Base-by-base conservation (phyloP, 176 grass and related monocot species). In the Hyparrhenia diplandra region DNA sequence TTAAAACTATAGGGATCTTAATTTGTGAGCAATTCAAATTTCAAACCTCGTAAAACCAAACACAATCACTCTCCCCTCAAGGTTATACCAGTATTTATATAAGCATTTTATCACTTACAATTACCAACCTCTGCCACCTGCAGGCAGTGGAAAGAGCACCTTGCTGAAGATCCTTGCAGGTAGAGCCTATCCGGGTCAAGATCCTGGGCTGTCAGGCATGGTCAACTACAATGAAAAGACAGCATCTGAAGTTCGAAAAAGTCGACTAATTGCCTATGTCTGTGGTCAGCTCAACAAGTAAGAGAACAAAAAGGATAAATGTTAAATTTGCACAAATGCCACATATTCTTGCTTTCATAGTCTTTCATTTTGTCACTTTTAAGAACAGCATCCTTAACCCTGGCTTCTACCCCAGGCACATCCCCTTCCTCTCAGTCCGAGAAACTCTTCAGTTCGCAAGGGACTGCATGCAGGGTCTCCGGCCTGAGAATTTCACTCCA, bases 381-480 rank as follows among this genome's bases (percentile, higher is more conserved):
- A 71, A 18, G 41, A 47, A 71, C 13, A 18, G 5, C 7, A 25
- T n/a, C 49, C 24, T 37, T 60, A 71, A 81, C 31, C 4, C 49
- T 57, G 32, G 41, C 13, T 73, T 18, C 11, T 83, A 29, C 10
- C 46, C 25, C 63, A 83, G 80, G 69, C 80, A 83, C 58, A 64
- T 83, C 9, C 80, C 80, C 24, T 83, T 83, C 80, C 80, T 83
- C 29, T 74, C 57, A 17, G 41, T 83, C 29, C 69, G 57, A 49
- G 80, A 83, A 83, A 83, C 69, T 30, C 69, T 83, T 2, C 69
- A 83, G 57, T 83, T 83, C 27, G 80, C 80, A 74, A 83, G 80
- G 80, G 69, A 83, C 40, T 83, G 80, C 58, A 74, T 29, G 1
- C 80, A 83, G 64, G 69, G 20, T 70, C 80, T 83, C 13, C 67